These are phyloP conservation scores for Filobasidium wieringae DNA, from an alignment of 768 basidiomycete genomes.

Conservation along the genomic window DNA sequence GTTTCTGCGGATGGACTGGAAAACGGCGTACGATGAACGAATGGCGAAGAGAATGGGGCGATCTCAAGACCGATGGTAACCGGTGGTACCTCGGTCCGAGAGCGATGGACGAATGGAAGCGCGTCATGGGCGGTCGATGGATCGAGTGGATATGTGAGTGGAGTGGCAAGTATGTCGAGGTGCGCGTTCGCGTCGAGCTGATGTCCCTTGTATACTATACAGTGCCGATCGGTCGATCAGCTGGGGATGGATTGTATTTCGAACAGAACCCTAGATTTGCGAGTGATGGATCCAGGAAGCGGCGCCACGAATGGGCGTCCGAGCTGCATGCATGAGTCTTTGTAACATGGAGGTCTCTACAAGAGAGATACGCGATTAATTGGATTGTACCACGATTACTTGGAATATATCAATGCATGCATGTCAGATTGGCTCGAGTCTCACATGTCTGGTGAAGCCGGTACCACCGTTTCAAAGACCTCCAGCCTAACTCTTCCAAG, in stretches of 20 bases:
- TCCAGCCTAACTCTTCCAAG: too few species aligned
- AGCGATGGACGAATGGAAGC: slow-evolving; percentile 54
- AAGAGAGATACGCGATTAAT: too few species aligned
- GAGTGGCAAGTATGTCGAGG: slow-evolving; percentile 24
- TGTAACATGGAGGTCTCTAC: too few species aligned
- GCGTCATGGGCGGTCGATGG: slow-evolving; percentile 61
- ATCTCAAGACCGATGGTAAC: slow-evolving; percentile 60
- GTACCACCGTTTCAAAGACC: too few species aligned
- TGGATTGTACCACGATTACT: too few species aligned
- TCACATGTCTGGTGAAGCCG: too few species aligned
- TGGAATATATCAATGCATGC: too few species aligned
- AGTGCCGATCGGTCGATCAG: slow-evolving; percentile 33
- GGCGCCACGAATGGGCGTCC: slow-evolving; percentile 31
- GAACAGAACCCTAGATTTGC: slow-evolving; percentile 33
- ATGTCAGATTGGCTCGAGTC: too few species aligned
- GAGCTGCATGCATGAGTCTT: too few species aligned
- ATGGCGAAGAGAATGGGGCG: slow-evolving; percentile 78
- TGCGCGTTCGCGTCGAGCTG: background rate
- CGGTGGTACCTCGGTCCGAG: slow-evolving; percentile 65
- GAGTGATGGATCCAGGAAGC: slow-evolving; percentile 35
- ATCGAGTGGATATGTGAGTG: slow-evolving; percentile 66
- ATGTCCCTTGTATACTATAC: background rate
- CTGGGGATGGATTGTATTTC: slow-evolving; percentile 35
- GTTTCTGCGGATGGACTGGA: slow-evolving; percentile 45
- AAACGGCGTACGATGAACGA: slow-evolving; percentile 33